Conservation (phyloP, 768 basidiomycete genomes). For the Mycena alexandri region DNA sequence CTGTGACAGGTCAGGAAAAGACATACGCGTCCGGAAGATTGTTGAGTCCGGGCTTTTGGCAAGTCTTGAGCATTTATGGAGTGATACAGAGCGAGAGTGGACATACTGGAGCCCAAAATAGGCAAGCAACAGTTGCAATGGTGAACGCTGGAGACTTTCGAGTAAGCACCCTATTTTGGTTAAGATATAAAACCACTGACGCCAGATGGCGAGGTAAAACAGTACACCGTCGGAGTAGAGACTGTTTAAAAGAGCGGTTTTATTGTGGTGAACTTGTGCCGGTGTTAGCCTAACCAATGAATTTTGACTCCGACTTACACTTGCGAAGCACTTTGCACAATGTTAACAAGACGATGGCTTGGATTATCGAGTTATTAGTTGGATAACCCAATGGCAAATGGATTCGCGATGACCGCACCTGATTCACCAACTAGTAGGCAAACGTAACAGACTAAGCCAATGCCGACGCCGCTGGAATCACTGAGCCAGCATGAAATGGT, state of each 20-base stretch:
- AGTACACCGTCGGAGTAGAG: slow-evolving; percentile 28
- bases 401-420: neutral
- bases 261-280: slow-evolving; percentile 1
- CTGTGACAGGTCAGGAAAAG: neutral
- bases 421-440: slow-evolving; percentile 22
- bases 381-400: too few species aligned
- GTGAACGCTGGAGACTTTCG: slow-evolving; percentile 13
- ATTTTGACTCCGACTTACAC: slow-evolving; percentile 6
- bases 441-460: slow-evolving; percentile 20
- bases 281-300: neutral
- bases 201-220: slow-evolving; percentile 31
- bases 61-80: neutral
- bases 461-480: neutral
- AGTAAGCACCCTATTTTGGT: neutral
- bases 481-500: slow-evolving; percentile 8
- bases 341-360: slow-evolving; percentile 29
- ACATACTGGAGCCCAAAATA: slow-evolving; percentile 22
- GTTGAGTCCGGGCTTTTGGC: slow-evolving; percentile 2
- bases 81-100: neutral
- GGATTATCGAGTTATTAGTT: neutral
- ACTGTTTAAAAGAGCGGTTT: slow-evolving; percentile 9
- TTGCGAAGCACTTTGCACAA: slow-evolving; percentile 21
- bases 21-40: slow-evolving; percentile 21
- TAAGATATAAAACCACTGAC: slow-evolving; percentile 4
- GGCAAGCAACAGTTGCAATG: neutral